Base-by-base conservation (phyloP, 352 stramenopile species). In the Globisporangium carolinianum region DNA sequence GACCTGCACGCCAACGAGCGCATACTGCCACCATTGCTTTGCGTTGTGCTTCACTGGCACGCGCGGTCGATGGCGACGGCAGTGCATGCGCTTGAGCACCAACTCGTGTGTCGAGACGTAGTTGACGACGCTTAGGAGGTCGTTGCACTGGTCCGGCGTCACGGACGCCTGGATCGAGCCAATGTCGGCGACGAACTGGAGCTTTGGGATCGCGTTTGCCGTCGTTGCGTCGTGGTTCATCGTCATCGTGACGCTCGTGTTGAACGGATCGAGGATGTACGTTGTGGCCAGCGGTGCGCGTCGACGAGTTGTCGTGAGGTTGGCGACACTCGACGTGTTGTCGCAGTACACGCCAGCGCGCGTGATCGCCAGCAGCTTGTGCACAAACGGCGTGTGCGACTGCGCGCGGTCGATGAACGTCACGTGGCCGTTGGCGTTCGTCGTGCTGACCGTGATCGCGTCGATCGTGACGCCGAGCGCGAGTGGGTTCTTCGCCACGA, bases 11-110 rank as follows among this genome's bases (percentile, higher is more conserved):
- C 81, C 80, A 41, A 77, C 75, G 10, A 93, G 58, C 1, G 83
- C 85, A 39, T 95, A 93, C 55, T 84, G 63, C 85, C 85, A 95
- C 85, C 85, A 95, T 51, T 66, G 53, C 36, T 60, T 75, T 3
- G 75, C 64, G 42, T 91, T 73, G 3, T 67, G 68, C 12, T 65
- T 69, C 32, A 90, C 61, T 11, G 79, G 57, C 38, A 79, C 69
- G 11, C 55, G 74, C 15, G 83, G 83, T 8, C 85, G 72, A 41
- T 87, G 79, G 51, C 76, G 75, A 18, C 81, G 73, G 43, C 79
- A 91, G 53, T 92, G 83, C 52, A 92, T 78, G 5, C 79, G 75
- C 61, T 93, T 93, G 35, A 95, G 69, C 62, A 90, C 92, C 61
- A 82, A 72, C 43, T 94, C 84, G 53, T 94, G 83, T 0, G 73